phyloP scores from a whole-genome alignment of 2,329 filamentous ascomycete species.

The Mycosphaerella arachidis region DNA sequence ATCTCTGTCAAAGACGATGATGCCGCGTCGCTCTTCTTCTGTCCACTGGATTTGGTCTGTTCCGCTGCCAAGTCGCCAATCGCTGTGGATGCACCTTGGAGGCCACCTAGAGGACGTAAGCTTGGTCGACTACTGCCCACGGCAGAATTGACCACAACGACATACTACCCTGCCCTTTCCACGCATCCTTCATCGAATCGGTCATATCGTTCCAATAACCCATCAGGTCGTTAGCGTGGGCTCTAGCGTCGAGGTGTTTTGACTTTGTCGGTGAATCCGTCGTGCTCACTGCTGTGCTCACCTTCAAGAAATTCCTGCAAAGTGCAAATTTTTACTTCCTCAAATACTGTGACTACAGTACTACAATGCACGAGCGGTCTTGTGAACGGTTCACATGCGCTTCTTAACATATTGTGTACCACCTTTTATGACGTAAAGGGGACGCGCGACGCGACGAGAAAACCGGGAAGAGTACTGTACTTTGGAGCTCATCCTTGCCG shows the following conservation, averaged over 20 bases:
- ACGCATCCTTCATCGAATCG: slow-evolving; percentile 28
- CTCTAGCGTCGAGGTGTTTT: not conserved
- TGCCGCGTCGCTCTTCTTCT: slow-evolving; percentile 30
- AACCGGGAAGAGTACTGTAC: not conserved
- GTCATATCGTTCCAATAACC: slow-evolving; percentile 19
- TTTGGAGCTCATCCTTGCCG: not conserved
- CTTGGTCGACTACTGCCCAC: not conserved
- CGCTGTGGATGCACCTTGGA: slow-evolving; percentile 24
- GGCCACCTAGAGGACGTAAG: slow-evolving; percentile 20
- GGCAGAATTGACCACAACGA: not conserved
- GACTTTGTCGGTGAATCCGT: not conserved
- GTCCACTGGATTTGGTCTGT: slow-evolving; percentile 23
- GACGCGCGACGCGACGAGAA: not conserved
- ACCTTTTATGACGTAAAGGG: not conserved
- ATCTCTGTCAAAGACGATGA: slow-evolving; percentile 23
- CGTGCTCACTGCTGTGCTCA: not conserved
- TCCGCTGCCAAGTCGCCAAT: slow-evolving; percentile 27
- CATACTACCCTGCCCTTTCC: slow-evolving; percentile 28
- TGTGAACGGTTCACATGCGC: not conserved
- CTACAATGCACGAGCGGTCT: not conserved
- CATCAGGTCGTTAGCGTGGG: not conserved
- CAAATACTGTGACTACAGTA: not conserved
- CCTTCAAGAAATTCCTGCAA: not conserved
- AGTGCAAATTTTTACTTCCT: not conserved
- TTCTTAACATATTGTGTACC: not conserved